phyloP scores from a whole-genome alignment of 495 filamentous ascomycete species.

The Trichoderma reesei region DNA sequence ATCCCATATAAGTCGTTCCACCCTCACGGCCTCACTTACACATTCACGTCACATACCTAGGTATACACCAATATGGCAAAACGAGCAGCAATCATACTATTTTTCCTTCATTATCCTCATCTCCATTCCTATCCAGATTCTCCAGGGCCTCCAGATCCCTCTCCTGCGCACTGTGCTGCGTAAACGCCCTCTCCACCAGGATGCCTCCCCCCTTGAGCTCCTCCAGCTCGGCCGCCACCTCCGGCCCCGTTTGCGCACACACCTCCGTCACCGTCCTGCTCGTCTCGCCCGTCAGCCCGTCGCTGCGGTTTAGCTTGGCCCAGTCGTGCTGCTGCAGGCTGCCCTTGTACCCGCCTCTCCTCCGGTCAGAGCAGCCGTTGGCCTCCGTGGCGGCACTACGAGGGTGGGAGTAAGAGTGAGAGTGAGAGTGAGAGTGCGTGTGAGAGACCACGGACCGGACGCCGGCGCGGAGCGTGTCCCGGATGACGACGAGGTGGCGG shows the following conservation, averaged over 20 bases:
- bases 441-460: neutral
- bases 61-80: too few relatives aligned
- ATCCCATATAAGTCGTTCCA: too few relatives aligned
- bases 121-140: neutral
- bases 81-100: neutral
- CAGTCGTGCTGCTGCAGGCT: slow-evolving; percentile 7
- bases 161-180: neutral
- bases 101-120: neutral
- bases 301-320: neutral
- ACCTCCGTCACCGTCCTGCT: neutral
- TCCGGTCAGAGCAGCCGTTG: neutral
- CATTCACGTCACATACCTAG: too few relatives aligned
- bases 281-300: neutral
- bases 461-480: neutral
- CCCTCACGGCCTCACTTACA: too few relatives aligned
- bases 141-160: too few relatives aligned
- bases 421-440: too few relatives aligned
- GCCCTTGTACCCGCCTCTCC: neutral
- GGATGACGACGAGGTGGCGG: neutral
- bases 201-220: neutral
- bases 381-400: neutral
- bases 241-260: neutral
- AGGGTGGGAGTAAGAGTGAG: too few relatives aligned
- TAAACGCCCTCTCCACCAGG: slow-evolving; percentile 2
- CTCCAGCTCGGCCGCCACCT: neutral